Evolutionary conservation across 768 basidiomycete genomes (phyloP), one percentile per base, ranked within the genome.

Genomic region (Coprinopsis marcescibilis): DNA sequence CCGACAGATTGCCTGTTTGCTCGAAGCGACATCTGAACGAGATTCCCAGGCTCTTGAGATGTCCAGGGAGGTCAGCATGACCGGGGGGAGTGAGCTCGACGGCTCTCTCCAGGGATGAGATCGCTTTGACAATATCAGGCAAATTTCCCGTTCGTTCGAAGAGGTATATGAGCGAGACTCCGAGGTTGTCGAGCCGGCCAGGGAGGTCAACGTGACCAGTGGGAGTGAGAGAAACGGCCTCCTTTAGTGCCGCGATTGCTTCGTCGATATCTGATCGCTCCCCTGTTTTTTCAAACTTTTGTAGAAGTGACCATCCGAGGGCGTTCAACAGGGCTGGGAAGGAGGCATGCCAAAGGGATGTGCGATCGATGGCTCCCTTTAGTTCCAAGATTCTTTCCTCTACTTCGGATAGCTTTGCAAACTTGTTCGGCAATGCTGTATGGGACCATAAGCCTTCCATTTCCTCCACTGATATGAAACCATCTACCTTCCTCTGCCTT

Each of bases 11-110:
- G 29, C 45, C 47, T 13, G 15, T 29, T 29, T 52, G 45, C 43
- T 30, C 46, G 55, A 46, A 65, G 6, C 51, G 10, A 23, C 19
- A 5, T 8, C 12, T 15, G n/a, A 45, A 32, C 6, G 32, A 17
- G n/a, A 15, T 11, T n/a, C 30, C 27, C 3, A 45, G 30, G n/a
- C 25, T 20, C 13, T 15, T 45, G 15, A 45, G 24, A 2, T 3
- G 11, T n/a, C 11, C 3, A 4, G 27, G 29, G 5, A 19, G 29
- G 14, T 2, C 3, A 14, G 26, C 17, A 34, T 45, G 29, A 11
- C 29, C 4, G 7, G 14, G 29, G 10, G 27, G 27, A 10, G 3
- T 4, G 17, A 45, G 30, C 15, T 3, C 10, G 15, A 34, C 7
- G 10, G 43, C 43, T 32, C 34, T 10, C 10, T 17, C 11, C 3